A percentile compares a stretch with the other conserved stretches of the same genome.
These are phyloP conservation scores for Colletotrichum simmondsii DNA, from an alignment of 2,329 filamentous ascomycete genomes.

Conservation along the genomic window DNA sequence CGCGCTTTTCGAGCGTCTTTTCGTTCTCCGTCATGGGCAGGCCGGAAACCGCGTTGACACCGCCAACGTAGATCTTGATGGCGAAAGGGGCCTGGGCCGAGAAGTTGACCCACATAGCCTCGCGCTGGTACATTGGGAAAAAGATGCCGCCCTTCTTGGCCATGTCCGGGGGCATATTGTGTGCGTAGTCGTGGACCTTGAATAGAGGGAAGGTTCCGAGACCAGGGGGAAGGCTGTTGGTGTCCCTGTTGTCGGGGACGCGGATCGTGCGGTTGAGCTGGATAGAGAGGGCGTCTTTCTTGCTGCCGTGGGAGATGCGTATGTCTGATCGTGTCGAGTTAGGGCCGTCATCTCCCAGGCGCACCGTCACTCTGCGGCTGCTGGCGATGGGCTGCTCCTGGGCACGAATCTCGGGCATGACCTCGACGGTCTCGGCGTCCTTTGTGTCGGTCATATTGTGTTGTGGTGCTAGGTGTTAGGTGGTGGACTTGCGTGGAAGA, in stretches of 20 bases:
- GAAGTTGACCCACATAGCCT: constrained; percentile 54
- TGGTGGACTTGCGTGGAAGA: too few species aligned
- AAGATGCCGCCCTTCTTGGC: constrained; percentile 54
- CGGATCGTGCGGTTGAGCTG: constrained; percentile 53
- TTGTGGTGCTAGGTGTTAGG: background rate
- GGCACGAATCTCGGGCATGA: constrained; percentile 28
- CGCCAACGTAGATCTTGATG: constrained; percentile 52
- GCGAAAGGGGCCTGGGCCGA: constrained; percentile 41
- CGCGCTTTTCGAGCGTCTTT: constrained; percentile 29
- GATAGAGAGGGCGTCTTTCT: constrained; percentile 42
- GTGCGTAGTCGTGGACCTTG: constrained; percentile 44
- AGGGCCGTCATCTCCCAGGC: background rate
- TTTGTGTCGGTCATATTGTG: background rate
- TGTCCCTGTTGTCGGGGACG: constrained; percentile 50
- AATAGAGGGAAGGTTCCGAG: constrained; percentile 53
- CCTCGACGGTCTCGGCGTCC: constrained; percentile 11
- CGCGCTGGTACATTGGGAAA: constrained; percentile 56
- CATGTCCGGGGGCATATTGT: constrained; percentile 47
- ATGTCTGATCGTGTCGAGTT: constrained; percentile 10
- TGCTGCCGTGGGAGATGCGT: constrained; percentile 13
- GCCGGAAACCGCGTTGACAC: constrained; percentile 53
- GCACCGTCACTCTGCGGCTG: constrained; percentile 27
- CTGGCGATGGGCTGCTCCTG: constrained; percentile 4
- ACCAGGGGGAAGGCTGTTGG: constrained; percentile 46
- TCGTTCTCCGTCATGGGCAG: constrained; percentile 40